Evolutionary conservation across 2,329 filamentous ascomycete genomes (phyloP), one percentile per base, ranked within the genome.

Genomic region (Claviceps sp.): DNA sequence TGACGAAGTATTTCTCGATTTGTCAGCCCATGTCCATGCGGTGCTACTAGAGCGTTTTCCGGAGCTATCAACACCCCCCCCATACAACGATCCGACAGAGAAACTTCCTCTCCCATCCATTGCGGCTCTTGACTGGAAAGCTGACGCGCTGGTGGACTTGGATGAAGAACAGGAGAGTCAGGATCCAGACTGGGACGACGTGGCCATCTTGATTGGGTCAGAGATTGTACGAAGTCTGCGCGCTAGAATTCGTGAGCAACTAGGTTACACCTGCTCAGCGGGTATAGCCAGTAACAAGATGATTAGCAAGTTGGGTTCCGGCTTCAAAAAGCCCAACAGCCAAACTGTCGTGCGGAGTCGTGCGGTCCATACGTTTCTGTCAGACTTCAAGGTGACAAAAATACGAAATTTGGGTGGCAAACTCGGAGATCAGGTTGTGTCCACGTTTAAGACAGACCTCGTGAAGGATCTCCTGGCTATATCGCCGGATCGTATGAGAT

Each of bases 371-470:
- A 75, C 84, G 44, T 98, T 98, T 61, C 71, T 98, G 43, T 79
- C 78, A 8, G 80, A 79, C 16, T 89, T 95, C 74, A 95, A 95
- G 62, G 91, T 96, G 62, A 95, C 89, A 16, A 95, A 95, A 66
- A 93, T 98, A 50, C 79, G 91, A 16, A 95, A 91, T 66, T 71
- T 98, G n/a, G 93, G 93, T 29, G 93, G 93, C 22, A 97, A 97
- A 69, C 73, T 97, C 34, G 93, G 93, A 5, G 88, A 95, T 50
- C 86, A 94, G 57, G 80, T 95, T 8, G 82, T 84, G 1, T 78
- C 83, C n/a, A 76, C 76, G 16, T 97, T 95, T 66, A 80, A 81
- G 53, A 95, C 88, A 0, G 88, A 96, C 53, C 74, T 78, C 26
- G 80, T 97, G 53, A 79, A 77, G 45, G 88, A 94, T 26, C 72